Evolutionary conservation across 177 flowering plant genomes (phyloP), one percentile per base, ranked within the genome.

Genomic region (Vitis hybrid): DNA sequence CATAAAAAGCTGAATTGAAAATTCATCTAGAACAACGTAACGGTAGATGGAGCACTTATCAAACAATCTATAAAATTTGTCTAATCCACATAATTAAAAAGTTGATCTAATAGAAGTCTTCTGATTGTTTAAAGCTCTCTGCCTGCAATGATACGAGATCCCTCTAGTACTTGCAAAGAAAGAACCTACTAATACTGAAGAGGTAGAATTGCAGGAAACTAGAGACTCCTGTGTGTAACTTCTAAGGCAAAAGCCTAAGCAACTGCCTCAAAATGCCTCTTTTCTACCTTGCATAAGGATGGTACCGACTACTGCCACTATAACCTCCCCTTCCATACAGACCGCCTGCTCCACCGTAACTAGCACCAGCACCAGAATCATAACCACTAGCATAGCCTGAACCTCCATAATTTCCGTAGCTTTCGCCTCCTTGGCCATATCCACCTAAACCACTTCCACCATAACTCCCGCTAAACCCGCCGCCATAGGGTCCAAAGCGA

Each of bases 251-350:
- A 75, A 64, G 73, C 71, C 74, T 74, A 80, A 63, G 77, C 67
- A 76, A 71, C 78, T 65, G 74, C 77, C 76, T 71, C 69, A 66
- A 64, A 64, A 52, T 30, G 51, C 74, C 34, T 59, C 60, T 18
- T 54, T 77, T 71, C 89, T 88, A 89, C 79, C 92, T 88, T 19
- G 86, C 81, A 78, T 91, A 91, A 55, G 97, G 97, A 82, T 91
- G 94, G 73, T 89, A 91, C 11, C 97, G 86, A 72, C 90, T 84
- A 82, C 83, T 73, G 74, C 91, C 86, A 77, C 89, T 72, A 84
- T 86, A 84, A 72, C 91, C 87, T 66, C 86, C 82, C 77, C 97
- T 77, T 69, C 94, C 94, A 85, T 86, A 88, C n/a, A 77, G 51
- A 0, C 90, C 89, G 72, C 88, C 83, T 34, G 82, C 76, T 65